A percentile compares a stretch with the other conserved stretches of the same genome.
Conservation (phyloP, 163 green algal species). For the Scenedesmus sp. region DNA sequence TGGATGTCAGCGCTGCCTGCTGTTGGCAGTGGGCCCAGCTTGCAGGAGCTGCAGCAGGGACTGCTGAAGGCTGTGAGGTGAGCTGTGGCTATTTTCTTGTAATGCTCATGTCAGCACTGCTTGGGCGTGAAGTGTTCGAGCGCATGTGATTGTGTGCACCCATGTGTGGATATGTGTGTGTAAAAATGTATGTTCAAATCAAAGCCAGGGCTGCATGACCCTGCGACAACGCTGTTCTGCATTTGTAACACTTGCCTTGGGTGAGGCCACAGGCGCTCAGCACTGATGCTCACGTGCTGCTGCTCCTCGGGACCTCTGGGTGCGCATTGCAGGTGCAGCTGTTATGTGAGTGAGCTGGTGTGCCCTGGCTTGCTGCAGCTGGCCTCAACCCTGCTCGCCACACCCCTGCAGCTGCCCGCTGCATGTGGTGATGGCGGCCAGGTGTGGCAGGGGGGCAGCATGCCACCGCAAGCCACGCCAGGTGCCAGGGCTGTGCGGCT, state of each 20-base stretch:
- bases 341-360: constrained; percentile 42
- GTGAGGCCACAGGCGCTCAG: too few relatives aligned
- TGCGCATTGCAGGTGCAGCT: constrained; percentile 39
- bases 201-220: too few relatives aligned
- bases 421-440: constrained; percentile 46
- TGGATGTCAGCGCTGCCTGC: background rate
- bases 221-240: too few relatives aligned
- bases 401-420: constrained; percentile 32
- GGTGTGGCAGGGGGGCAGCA: background rate
- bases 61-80: constrained; percentile 54
- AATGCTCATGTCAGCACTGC: too few relatives aligned
- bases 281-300: too few relatives aligned
- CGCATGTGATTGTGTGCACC: too few relatives aligned
- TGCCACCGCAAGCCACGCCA: constrained; percentile 39
- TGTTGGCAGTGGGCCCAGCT: background rate
- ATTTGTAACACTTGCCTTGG: too few relatives aligned
- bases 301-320: background rate
- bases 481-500: constrained; percentile 34
- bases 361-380: constrained; percentile 42
- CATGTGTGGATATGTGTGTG: too few relatives aligned
- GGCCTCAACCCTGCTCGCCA: constrained; percentile 10
- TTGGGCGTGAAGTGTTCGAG: too few relatives aligned
- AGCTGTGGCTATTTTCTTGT: background rate
- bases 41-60: constrained; percentile 3
- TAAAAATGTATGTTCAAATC: too few relatives aligned